Percentiles rank a stretch among this genome's conserved stretches.
These are phyloP conservation scores for Aspergillus aculeatus DNA, from an alignment of 2,329 filamentous ascomycete genomes.

Conservation along the genomic window DNA sequence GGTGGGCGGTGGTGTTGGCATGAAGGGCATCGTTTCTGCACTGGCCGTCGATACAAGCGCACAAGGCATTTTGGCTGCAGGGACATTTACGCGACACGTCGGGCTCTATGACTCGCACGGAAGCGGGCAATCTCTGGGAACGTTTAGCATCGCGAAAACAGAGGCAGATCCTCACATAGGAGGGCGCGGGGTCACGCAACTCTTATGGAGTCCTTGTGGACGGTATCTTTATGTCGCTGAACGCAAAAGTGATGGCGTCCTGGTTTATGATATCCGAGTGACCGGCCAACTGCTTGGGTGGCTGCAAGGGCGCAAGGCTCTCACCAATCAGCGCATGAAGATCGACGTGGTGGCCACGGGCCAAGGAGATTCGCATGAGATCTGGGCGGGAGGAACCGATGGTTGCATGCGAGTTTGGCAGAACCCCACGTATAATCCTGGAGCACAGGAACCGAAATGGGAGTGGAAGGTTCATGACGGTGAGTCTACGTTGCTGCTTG, in stretches of 20 bases:
- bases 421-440: constrained; percentile 43
- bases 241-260: constrained; percentile 54
- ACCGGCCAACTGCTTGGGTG: constrained; percentile 52
- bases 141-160: constrained; percentile 49
- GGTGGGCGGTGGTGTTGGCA: constrained; percentile 48
- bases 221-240: constrained; percentile 60
- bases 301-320: constrained; percentile 46
- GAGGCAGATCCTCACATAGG: constrained; percentile 39
- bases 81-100: constrained; percentile 56
- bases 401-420: constrained; percentile 54
- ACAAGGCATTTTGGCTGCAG: constrained; percentile 56
- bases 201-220: constrained; percentile 59
- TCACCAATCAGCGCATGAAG: constrained; percentile 57
- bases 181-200: constrained; percentile 55
- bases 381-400: constrained; percentile 61
- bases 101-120: constrained; percentile 56
- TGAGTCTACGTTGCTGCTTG: constrained; percentile 22
- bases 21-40: constrained; percentile 57
- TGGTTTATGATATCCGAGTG: constrained; percentile 61
- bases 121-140: constrained; percentile 50
- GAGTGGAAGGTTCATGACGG: constrained; percentile 48
- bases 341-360: constrained; percentile 50
- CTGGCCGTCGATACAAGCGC: constrained; percentile 46
- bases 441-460: constrained; percentile 43
- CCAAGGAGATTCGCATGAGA: constrained; percentile 45